Evolutionary conservation across 768 basidiomycete species (phyloP), one percentile per base, ranked within the genome.

Genomic region (Daedalea quercina): DNA sequence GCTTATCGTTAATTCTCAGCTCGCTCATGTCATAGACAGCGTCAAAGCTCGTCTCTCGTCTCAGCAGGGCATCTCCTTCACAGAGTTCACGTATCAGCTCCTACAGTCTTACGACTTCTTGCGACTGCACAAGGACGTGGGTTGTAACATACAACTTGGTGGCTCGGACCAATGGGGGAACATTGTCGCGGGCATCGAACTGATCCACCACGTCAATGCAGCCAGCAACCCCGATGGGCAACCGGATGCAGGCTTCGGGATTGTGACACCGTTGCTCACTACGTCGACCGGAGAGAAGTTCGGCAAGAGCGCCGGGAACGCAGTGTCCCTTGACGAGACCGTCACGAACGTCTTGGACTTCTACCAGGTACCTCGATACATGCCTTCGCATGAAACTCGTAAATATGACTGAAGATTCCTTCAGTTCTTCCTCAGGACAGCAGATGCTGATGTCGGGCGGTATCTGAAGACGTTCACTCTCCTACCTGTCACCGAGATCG

Each of bases 101-200:
- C 77, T 99, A 24, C 96, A 99, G 71, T 96, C 93, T 11, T 90
- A 94, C 70, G 96, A 99, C 69, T 99, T 96, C 70, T 79, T 86
- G 58, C 74, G 84, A 60, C 76, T 99, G 9, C 71, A 87, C 65
- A 74, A 75, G 57, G 66, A 76, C 20, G 73, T 79, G 49, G 75
- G 74, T 3, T 97, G 95, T 67, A 79, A 80, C 13, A 79, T 96
- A 41, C 96, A 99, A 68, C 71, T 98, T 40, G 96, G 96, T 46
- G 96, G 96, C 9, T 94, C 93, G 0, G 96, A 99, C 67, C 96
- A 99, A 67, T 96, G 94, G 90, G 96, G 96, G 15, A 99, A 99
- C 65, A 97, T 99, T 57, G 71, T 95, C 26, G 89, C 91, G 24
- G 96, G 96, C 20, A 74, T 97, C 31, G 93, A 97, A 52, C 79